A percentile compares a stretch with the other conserved stretches of the same genome.
Conservation (phyloP, 345 rosid species). For the Salix koriyanagi region DNA sequence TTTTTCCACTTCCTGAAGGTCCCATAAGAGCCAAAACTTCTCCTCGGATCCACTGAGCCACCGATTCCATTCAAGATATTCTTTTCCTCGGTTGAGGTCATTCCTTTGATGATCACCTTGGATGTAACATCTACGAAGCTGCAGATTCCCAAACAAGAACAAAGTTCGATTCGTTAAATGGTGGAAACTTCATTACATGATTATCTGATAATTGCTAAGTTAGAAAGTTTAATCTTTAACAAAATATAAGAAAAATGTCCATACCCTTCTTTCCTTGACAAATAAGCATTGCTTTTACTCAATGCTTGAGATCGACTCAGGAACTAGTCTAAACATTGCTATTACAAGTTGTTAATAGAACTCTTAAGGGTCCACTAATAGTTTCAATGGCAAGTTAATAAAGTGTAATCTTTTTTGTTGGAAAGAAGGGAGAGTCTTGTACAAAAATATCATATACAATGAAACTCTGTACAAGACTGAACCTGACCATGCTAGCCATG, state of each 20-base stretch:
- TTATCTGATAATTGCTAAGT: not conserved
- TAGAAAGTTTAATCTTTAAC: not conserved
- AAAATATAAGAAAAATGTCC: not conserved
- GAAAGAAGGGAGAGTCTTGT: slow-evolving; percentile 60
- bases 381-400: not conserved
- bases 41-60: slow-evolving; percentile 75
- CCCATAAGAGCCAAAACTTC: slow-evolving; percentile 98
- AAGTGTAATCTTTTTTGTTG: not conserved
- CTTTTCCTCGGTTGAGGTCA: slow-evolving; percentile 53
- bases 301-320: slow-evolving; percentile 7
- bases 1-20: slow-evolving; percentile 98
- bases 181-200: not conserved
- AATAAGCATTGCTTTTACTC: slow-evolving; percentile 22
- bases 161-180: not conserved
- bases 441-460: slow-evolving; percentile 46
- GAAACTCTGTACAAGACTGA: slow-evolving; percentile 72
- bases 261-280: slow-evolving; percentile 58
- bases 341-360: not conserved
- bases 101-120: slow-evolving; percentile 69
- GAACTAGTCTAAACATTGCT: not conserved
- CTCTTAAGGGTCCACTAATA: not conserved
- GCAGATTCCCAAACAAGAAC: slow-evolving; percentile 18
- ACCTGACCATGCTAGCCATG: slow-evolving; percentile 56
- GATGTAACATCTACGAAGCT: slow-evolving; percentile 75
- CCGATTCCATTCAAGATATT: slow-evolving; percentile 70